Evolutionary conservation across 306 rosid species (phyloP).

Genomic region (Prunus mira): DNA sequence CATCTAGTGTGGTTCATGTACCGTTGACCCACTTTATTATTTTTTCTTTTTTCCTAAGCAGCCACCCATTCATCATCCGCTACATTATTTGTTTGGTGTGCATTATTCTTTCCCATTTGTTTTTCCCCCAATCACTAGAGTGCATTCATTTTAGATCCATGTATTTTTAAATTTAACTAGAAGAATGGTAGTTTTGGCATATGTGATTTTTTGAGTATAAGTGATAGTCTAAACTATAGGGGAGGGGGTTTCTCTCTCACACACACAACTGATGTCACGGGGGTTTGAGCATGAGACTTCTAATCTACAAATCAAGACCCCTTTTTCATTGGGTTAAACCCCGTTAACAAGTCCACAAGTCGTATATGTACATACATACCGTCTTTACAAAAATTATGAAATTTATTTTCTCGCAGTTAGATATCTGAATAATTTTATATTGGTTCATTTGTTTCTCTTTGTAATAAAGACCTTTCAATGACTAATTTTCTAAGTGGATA

Average conservation of each 20-base stretch:
- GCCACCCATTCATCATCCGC: not conserved
- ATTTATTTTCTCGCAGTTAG: too few relatives aligned
- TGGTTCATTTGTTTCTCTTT: too few relatives aligned
- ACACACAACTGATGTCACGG: rapidly evolving
- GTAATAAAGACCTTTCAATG: too few relatives aligned
- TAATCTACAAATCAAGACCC: too few relatives aligned
- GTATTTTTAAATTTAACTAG: not conserved
- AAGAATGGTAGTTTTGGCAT: not conserved
- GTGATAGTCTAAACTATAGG: too few relatives aligned
- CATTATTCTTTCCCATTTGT: not conserved
- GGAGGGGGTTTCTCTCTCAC: too few relatives aligned
- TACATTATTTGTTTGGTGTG: not conserved
- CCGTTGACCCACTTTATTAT: conserved; percentile 30
- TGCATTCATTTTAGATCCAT: not conserved
- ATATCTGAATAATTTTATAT: too few relatives aligned
- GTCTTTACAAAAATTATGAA: too few relatives aligned
- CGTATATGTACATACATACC: too few relatives aligned
- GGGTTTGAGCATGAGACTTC: rapidly evolving
- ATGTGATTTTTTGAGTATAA: too few relatives aligned
- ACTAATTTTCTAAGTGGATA: too few relatives aligned
- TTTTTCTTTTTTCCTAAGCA: not conserved
- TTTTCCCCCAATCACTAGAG: not conserved
- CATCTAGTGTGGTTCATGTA: conserved; percentile 18
- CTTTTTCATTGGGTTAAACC: rapidly evolving
- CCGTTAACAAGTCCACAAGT: too few relatives aligned